Evolutionary conservation across 495 filamentous ascomycete genomes (phyloP).

Genomic region (Penicillium coffeae): DNA sequence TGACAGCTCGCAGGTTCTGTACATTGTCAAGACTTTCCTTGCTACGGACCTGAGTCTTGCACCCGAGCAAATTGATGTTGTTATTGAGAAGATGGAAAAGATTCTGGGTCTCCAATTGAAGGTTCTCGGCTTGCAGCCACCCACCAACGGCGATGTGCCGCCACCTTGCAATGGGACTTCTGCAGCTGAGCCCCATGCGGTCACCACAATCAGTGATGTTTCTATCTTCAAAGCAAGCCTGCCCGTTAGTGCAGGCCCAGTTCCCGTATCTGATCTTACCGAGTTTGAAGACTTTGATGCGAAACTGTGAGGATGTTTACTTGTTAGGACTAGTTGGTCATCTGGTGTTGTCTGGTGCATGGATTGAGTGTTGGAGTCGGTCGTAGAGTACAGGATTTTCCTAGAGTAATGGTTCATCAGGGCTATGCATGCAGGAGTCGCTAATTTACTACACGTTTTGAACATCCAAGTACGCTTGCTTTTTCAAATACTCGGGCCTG

Average conservation of each 20-base stretch:
- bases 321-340: neutral
- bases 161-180: slow-evolving; percentile 26
- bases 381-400: slow-evolving; percentile 6
- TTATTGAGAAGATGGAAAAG: slow-evolving; percentile 44
- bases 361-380: slow-evolving; percentile 10
- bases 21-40: slow-evolving; percentile 48
- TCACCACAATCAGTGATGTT: slow-evolving; percentile 65
- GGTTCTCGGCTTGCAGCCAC: slow-evolving; percentile 35
- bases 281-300: slow-evolving; percentile 79
- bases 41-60: slow-evolving; percentile 41
- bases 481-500: too few species aligned
- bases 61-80: slow-evolving; percentile 36
- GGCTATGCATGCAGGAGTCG: neutral
- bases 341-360: slow-evolving; percentile 11
- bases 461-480: too few species aligned
- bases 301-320: slow-evolving; percentile 55
- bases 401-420: neutral
- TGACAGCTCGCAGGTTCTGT: slow-evolving; percentile 40
- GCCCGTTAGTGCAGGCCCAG: slow-evolving; percentile 63
- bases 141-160: slow-evolving; percentile 25
- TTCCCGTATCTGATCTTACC: slow-evolving; percentile 66
- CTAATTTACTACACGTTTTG: too few species aligned
- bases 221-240: slow-evolving; percentile 71
- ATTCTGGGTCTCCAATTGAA: slow-evolving; percentile 37
- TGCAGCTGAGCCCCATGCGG: slow-evolving; percentile 14